Percentiles rank a stretch among this genome's conserved stretches.
Conservation (phyloP, 257 asterid species). For the Avicennia marina region DNA sequence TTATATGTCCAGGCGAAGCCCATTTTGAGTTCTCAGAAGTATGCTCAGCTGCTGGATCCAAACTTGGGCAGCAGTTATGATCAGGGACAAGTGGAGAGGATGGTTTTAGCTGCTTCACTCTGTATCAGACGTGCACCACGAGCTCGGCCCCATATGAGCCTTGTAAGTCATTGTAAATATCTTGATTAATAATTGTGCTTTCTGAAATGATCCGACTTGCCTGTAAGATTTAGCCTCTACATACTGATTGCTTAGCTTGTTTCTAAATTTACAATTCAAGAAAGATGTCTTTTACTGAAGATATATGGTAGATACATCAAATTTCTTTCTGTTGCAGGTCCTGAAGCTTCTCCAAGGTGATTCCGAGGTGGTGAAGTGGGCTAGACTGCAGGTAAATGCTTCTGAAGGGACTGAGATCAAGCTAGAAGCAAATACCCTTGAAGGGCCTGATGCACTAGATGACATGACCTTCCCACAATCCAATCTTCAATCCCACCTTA, state of each 20-base stretch:
- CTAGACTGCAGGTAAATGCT: constrained; percentile 56
- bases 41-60: constrained; percentile 57
- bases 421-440: constrained; percentile 28
- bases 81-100: constrained; percentile 65
- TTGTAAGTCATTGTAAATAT: too few species aligned
- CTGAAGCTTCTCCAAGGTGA: constrained; percentile 85
- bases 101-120: constrained; percentile 84
- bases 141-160: constrained; percentile 89
- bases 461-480: constrained; percentile 58
- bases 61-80: constrained; percentile 50
- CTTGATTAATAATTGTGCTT: too few species aligned
- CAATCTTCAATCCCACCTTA: constrained; percentile 71
- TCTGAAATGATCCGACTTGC: too few species aligned
- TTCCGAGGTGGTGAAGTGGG: constrained; percentile 58
- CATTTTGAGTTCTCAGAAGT: constrained; percentile 53
- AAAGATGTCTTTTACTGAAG: too few species aligned
- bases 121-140: constrained; percentile 83
- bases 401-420: constrained; percentile 36
- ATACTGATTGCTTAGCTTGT: too few species aligned
- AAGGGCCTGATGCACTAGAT: constrained; percentile 53
- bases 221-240: too few species aligned
- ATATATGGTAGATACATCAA: too few species aligned
- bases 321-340: constrained; percentile 31
- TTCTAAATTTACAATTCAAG: too few species aligned
- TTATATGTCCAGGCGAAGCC: constrained; percentile 70